These are phyloP conservation scores for Rhodotorula sphaerocarpa DNA, from an alignment of 768 basidiomycete species.

Conservation along the genomic window DNA sequence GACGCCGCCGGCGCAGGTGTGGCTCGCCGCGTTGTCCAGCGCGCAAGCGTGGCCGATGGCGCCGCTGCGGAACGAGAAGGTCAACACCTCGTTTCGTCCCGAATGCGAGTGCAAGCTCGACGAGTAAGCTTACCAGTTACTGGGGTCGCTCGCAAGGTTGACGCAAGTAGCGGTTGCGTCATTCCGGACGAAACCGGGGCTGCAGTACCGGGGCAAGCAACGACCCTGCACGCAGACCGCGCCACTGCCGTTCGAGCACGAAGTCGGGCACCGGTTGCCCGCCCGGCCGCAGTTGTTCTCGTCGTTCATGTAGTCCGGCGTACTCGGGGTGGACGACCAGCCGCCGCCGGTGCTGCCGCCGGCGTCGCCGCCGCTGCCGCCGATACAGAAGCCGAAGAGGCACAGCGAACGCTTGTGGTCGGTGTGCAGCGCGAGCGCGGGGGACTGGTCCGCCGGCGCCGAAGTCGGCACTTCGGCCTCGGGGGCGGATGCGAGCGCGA, in stretches of 20 bases:
- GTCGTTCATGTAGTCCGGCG: conserved; percentile 11
- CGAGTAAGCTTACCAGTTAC: conserved; percentile 3
- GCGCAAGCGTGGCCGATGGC: conserved; percentile 7
- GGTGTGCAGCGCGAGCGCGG: background rate
- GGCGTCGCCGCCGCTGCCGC: no score
- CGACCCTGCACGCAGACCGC: background rate
- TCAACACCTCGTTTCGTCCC: background rate
- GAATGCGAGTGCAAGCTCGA: background rate
- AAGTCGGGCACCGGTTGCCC: conserved; percentile 8
- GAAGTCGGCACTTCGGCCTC: background rate
- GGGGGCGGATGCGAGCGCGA: background rate
- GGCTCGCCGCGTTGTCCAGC: background rate
- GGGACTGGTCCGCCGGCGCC: background rate
- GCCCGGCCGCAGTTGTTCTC: conserved; percentile 28
- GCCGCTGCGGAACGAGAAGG: background rate
- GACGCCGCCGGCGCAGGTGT: background rate
- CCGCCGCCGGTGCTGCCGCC: no score
- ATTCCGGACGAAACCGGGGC: conserved; percentile 5
- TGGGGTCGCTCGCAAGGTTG: background rate
- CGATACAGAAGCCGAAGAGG: conserved; percentile 13
- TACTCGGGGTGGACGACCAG: no score
- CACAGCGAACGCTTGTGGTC: conserved; percentile 17
- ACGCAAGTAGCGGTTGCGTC: conserved; percentile 1
- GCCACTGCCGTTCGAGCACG: conserved; percentile 8
- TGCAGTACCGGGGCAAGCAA: conserved; percentile 9